Evolutionary conservation across 2,329 filamentous ascomycete species (phyloP), one percentile per base, ranked within the genome.

Genomic region (Stemphylium vesicarium): DNA sequence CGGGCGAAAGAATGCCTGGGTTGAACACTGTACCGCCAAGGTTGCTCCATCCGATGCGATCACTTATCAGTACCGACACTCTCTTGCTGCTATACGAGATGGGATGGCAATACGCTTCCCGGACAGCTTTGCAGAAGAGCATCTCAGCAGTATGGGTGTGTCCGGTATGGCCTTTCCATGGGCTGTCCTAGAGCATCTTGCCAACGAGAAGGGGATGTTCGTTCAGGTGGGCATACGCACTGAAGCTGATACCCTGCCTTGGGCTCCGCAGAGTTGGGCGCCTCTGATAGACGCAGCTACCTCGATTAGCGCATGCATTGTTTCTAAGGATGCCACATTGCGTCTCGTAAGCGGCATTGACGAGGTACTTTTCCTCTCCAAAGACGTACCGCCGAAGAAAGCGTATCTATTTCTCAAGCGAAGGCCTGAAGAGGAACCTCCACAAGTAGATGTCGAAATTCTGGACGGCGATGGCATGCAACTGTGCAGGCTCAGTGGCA

Each of bases 161-260:
- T 62, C 72, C 1, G 72, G 57, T 1, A 78, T 79, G 64, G 76
- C 65, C 6, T 79, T 79, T 49, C 77, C 77, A 4, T 80, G 78
- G 78, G 59, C 47, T 1, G 72, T 79, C 5, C 60, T 57, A 6
- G 72, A 78, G 46, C 77, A 79, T 51, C 67, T 70, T 38, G 74
- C 71, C 10, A 72, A 75, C 44, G 26, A 51, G 1, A 65, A 70
- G 9, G 75, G 79, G 51, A 78, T 79, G 73, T 57, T 80, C 12
- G 75, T 70, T 5, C 55, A 53, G 3, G 75, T 79, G 8, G 75
- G 78, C 47, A 61, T 68, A n/a, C 60, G 56, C 26, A 74, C 71
- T 3, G 43, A 78, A n/a, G 65, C 60, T 4, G n/a, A n/a, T 24
- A 32, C 6, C 4, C 40, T 43, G 10, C 40, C 40, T 13, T 43